Evolutionary conservation across 441 rosid genomes (phyloP).

Genomic region (Aleurites moluccanus): DNA sequence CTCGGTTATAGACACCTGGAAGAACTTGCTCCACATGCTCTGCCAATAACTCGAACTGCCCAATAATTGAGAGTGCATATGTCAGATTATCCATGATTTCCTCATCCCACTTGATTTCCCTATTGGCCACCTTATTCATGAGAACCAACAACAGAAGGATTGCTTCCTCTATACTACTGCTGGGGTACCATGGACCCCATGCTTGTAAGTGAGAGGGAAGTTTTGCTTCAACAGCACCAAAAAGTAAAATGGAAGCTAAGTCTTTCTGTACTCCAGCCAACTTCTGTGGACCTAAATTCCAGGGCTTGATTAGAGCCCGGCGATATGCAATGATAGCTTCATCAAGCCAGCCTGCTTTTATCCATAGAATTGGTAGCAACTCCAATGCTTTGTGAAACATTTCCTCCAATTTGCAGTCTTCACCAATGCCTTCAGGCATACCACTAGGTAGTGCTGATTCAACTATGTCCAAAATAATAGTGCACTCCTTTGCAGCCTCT

Average conservation of each 20-base stretch:
- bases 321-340: constrained; percentile 75
- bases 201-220: constrained; percentile 42
- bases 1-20: constrained; percentile 66
- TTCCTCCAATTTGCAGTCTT: constrained; percentile 73
- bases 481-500: constrained; percentile 95
- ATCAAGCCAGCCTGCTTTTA: constrained; percentile 56
- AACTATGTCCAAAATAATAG: constrained; percentile 59
- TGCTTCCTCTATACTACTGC: constrained; percentile 74
- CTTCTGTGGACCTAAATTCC: constrained; percentile 79
- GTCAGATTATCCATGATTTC: constrained; percentile 81
- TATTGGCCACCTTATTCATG: constrained; percentile 58
- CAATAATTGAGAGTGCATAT: constrained; percentile 71
- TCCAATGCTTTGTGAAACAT: constrained; percentile 76
- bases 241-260: constrained; percentile 70
- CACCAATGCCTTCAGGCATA: constrained; percentile 51
- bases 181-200: constrained; percentile 43
- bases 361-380: constrained; percentile 78
- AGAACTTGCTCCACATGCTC: constrained; percentile 67
- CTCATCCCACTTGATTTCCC: constrained; percentile 74
- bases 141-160: constrained; percentile 69
- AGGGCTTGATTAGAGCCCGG: constrained; percentile 64
- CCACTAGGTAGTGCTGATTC: constrained; percentile 80
- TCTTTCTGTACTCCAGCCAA: constrained; percentile 73
- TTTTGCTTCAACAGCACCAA: constrained; percentile 67
- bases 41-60: constrained; percentile 66